These are phyloP conservation scores for Diaporthe vexans DNA, from an alignment of 2,329 filamentous ascomycete species.

Conservation along the genomic window DNA sequence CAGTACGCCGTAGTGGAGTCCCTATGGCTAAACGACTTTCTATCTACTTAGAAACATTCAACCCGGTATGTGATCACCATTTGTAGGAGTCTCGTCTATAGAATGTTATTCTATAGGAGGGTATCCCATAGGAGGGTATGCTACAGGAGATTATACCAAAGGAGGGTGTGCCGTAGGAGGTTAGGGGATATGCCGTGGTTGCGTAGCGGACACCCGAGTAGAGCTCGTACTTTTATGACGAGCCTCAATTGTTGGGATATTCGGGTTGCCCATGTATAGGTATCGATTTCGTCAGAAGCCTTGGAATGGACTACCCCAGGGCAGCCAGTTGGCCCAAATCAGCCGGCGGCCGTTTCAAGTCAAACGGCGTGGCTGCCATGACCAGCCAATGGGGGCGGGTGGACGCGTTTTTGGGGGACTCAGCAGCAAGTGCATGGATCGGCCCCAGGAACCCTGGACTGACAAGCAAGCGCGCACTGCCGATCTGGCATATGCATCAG, in stretches of 20 bases:
- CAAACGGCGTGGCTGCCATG: slow-evolving; percentile 22
- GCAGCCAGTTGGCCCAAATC: slow-evolving; percentile 29
- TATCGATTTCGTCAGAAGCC: background rate
- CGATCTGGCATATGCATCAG: slow-evolving; percentile 35
- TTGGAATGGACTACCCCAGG: background rate
- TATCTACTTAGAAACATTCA: too few species aligned
- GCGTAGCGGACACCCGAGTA: too few species aligned
- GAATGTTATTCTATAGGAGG: too few species aligned
- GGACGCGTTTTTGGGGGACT: slow-evolving; percentile 22
- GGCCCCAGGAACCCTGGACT: slow-evolving; percentile 6
- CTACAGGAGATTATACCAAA: too few species aligned
- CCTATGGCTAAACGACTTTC: too few species aligned
- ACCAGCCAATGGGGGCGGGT: slow-evolving; percentile 31
- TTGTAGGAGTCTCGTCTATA: too few species aligned
- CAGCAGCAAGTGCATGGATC: slow-evolving; percentile 19
- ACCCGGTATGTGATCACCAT: too few species aligned
- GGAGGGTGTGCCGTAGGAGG: too few species aligned
- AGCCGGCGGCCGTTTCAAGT: slow-evolving; percentile 36
- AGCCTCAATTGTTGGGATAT: background rate
- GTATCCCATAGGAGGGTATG: too few species aligned
- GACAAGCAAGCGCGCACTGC: slow-evolving; percentile 18
- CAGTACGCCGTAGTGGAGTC: too few species aligned
- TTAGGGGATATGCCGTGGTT: too few species aligned
- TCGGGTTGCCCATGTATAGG: background rate
- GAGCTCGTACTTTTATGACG: background rate